Evolutionary conservation across 495 filamentous ascomycete genomes (phyloP).

Genomic region (Penicillium desertorum): DNA sequence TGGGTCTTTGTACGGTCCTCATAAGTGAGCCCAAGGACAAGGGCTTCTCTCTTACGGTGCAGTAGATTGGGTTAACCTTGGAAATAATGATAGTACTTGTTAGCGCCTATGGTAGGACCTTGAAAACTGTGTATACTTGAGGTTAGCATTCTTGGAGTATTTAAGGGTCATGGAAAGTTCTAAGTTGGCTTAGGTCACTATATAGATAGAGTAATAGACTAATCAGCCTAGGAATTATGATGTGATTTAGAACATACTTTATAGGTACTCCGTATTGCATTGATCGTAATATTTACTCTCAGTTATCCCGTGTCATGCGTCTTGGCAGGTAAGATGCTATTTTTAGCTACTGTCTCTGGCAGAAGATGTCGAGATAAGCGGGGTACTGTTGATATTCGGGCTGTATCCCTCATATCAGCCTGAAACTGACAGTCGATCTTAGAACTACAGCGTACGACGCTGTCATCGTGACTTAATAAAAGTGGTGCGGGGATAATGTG

Average conservation of each 20-base stretch:
- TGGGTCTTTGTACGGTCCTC: too few relatives aligned
- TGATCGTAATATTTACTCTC: not conserved
- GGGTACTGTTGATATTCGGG: not conserved
- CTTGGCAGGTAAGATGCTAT: not conserved
- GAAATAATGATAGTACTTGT: not conserved
- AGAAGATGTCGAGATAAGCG: not conserved
- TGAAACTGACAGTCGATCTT: slow-evolving; percentile 3
- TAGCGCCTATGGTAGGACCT: not conserved
- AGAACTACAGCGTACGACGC: not conserved
- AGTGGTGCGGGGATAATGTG: not conserved
- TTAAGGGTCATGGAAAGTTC: not conserved
- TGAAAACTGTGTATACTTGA: not conserved
- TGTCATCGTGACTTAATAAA: not conserved
- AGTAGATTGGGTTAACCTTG: too few relatives aligned
- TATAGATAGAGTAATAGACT: too few relatives aligned
- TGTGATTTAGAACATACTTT: not conserved
- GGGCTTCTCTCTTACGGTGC: too few relatives aligned
- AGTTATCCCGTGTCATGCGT: not conserved
- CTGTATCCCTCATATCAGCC: not conserved
- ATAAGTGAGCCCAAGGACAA: too few relatives aligned
- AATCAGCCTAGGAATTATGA: not conserved
- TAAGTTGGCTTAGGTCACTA: not conserved
- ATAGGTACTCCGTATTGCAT: not conserved
- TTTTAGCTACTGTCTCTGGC: not conserved
- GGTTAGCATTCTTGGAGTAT: not conserved